phyloP scores from a whole-genome alignment of 225 moss, liverwort and hornwort species.

The Climacium dendroides region DNA sequence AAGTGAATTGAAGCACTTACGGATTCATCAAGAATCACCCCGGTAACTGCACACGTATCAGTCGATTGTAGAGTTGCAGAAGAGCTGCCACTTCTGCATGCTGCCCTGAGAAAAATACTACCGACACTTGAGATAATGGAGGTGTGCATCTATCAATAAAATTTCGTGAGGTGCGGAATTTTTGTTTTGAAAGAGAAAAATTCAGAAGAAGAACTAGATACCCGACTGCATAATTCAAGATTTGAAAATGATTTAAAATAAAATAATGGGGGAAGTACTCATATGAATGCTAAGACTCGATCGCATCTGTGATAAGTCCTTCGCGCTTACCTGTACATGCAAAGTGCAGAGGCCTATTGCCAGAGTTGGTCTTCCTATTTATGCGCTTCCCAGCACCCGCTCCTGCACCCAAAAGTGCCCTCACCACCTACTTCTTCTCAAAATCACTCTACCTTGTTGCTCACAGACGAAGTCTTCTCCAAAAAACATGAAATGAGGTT shows the following conservation, averaged over 20 bases:
- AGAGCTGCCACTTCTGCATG: slow-evolving; percentile 68
- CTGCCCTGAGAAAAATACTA: slow-evolving; percentile 27
- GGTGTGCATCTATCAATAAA: background rate
- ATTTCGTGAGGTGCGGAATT: background rate
- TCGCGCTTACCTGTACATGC: slow-evolving; percentile 58
- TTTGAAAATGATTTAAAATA: background rate
- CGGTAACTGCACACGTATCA: too few species aligned
- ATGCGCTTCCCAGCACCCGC: slow-evolving; percentile 87
- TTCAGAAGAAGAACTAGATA: background rate
- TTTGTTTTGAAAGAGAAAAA: background rate
- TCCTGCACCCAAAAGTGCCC: slow-evolving; percentile 74
- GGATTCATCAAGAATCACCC: too few species aligned
- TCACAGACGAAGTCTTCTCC: background rate
- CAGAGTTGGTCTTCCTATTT: slow-evolving; percentile 55
- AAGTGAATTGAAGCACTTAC: too few species aligned
- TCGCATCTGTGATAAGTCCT: background rate
- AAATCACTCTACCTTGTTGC: background rate
- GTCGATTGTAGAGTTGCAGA: slow-evolving; percentile 71
- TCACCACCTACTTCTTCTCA: slow-evolving; percentile 65
- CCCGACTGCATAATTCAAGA: background rate
- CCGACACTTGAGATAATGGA: background rate
- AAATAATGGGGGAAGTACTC: background rate
- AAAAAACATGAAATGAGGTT: background rate
- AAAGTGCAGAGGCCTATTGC: slow-evolving; percentile 82
- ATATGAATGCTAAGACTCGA: background rate